Evolutionary conservation across 139 green algal genomes (phyloP), one percentile per base, ranked within the genome.

Genomic region (Coccomyxa sp.): DNA sequence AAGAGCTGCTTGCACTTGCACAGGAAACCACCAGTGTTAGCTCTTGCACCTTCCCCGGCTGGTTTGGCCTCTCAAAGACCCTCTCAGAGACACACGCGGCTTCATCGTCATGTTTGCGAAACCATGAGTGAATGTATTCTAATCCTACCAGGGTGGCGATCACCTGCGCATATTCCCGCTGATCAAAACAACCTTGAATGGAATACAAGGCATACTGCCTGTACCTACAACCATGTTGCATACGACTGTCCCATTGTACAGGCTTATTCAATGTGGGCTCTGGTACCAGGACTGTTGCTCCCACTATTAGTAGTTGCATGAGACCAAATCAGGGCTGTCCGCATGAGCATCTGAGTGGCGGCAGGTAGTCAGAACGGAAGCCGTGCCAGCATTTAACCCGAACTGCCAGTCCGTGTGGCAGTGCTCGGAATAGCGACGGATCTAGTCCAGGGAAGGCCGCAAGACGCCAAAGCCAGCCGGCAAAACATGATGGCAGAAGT

Each of bases 11-110:
- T 34, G 69, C 14, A 1, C 2, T 6, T 50, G 69, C 33, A 50
- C 14, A 27, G 4, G 0, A 31, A 74, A 9, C 5, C 1, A 9
- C n/a, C n/a, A n/a, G 69, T n/a, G 34, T 18, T 41, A 41, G 69
- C 8, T n/a, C 34, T 6, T 41, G 0, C 68, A 85, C 78, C 74
- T 76, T 84, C 14, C 76, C 68, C 40, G 83, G 27, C 36, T 75
- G 85, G 0, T 9, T 44, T 36, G 82, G 82, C 36, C 81, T 76
- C 6, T 89, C 84, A 27, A 89, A 33, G 36, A 55, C 73, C n/a
- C 12, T 80, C 70, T 40, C 82, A n/a, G 33, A 81, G 24, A 18
- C 16, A 9, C n/a, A 55, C 12, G 29, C 35, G 34, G 22, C 70
- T 79, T 31, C 69, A 18, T 74, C 34, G 5, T 74, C 73, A 4